Base-by-base conservation (phyloP, 2,329 filamentous ascomycete species). In the Exophiala sp. region DNA sequence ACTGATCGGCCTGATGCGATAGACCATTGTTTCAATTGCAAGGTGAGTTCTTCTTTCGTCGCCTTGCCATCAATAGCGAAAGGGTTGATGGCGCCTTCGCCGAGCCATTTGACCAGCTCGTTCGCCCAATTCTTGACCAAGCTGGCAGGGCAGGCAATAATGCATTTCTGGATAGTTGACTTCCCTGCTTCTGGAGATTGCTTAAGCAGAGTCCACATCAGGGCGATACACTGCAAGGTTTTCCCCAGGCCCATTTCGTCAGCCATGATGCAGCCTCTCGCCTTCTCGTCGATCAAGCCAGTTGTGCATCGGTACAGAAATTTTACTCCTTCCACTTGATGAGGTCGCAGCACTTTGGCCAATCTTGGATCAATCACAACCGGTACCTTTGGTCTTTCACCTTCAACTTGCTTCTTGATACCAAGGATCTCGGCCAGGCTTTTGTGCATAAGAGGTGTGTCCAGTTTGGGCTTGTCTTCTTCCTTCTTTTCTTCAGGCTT, bases 221-320 rank as follows among this genome's bases (percentile, higher is more conserved):
- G 80, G 0, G 94, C 83, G 65, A 99, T 99, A 71, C 94, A 99
- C 76, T 99, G 94, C 40, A 99, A 74, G 14, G 94, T 99, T 75
- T 99, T 99, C 52, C 94, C 94, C 29, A 99, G 76, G 63, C 94
- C 94, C 94, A 99, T 99, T 69, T 96, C 94, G 69, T 99, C 94
- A 49, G 94, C 94, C 94, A 99, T 99, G 69, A 99, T 99, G 72
- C 94, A 99, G 2, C 94, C 94, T 69, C 96, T 89, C 45, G 94
- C 94, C 64, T 92, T 92, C 35, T 87, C 81, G 65, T 97, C 94
- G 52, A 97, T 88, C 79, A 97, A 81, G n/a, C 94, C 94, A 1
- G 92, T 97, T 5, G 94, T 91, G 66, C 90, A 95, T 62, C 84
- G 83, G 72, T 97, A 99, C 78, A 99, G 85, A 71, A 99, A 99